Evolutionary conservation across 2,329 filamentous ascomycete species (phyloP), one percentile per base, ranked within the genome.

Genomic region (Talaromyces albobiverticillius): DNA sequence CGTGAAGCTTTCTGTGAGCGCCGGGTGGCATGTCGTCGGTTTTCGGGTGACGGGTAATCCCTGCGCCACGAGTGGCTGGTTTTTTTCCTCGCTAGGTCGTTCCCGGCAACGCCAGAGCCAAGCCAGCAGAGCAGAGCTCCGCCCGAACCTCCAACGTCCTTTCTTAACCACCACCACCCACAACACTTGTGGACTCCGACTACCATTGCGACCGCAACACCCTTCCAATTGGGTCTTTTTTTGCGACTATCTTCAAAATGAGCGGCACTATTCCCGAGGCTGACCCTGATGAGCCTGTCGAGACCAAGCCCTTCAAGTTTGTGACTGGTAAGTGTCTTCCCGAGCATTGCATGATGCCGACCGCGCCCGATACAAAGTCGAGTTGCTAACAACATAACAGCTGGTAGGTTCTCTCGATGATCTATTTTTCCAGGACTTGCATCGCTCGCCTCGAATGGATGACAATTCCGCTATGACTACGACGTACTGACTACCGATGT

Each of bases 241-340:
- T 29, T 29, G 26, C 26, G 58, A 55, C 53, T 57, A 54, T 59
- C 50, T 77, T 77, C 83, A 92, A 79, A 68, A 99, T 99, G 93
- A 88, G 91, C 75, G 88, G 91, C 75, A 90, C 95, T 79, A 77
- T 77, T 68, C 74, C 75, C 61, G 71, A 75, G 62, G 69, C 67
- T 57, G 87, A 89, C 62, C 73, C 76, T 70, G 89, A 89, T 72
- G 87, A 90, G 71, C 82, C 84, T 72, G 85, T 85, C 72, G 89
- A 95, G 76, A 96, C 92, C 80, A 99, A 96, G 87, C 95, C 95
- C 78, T 99, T 99, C 88, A 99, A 99, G 89, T 97, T 97, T 81
- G 94, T 97, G 72, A 97, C 93, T 81, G 93, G 92, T 96, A 84
- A 77, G 90, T 66, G 62, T 25, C 42, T 59, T 57, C 60, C 62